phyloP scores from a whole-genome alignment of 371 early-diverging fungal species.

The Mucor racemosus region DNA sequence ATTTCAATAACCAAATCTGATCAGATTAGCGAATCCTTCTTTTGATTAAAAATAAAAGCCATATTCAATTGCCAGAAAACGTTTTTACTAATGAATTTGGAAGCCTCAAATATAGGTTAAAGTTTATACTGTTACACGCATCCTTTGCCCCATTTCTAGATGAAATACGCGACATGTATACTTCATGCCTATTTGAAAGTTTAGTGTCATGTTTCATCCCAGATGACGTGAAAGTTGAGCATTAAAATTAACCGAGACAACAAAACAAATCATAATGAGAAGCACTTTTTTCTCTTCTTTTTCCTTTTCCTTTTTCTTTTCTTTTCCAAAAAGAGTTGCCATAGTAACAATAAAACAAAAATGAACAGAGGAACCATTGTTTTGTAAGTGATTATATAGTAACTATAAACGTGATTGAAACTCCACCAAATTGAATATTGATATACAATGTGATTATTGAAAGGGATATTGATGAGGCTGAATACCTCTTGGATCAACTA shows the following conservation, averaged over 20 bases:
- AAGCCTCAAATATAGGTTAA: too few relatives aligned
- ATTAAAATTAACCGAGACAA: neutral
- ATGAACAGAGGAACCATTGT: constrained; percentile 42
- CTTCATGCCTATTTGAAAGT: neutral
- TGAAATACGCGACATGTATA: neutral
- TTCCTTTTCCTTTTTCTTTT: constrained; percentile 11
- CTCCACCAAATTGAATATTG: constrained; percentile 1
- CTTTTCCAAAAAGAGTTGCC: neutral
- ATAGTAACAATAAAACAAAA: neutral
- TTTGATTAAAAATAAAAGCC: too few relatives aligned
- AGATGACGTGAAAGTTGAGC: constrained; percentile 5
- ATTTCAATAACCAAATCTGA: too few relatives aligned
- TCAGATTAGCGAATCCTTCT: too few relatives aligned
- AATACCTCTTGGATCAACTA: constrained; percentile 56
- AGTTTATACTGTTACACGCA: too few relatives aligned
- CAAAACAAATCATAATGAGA: neutral
- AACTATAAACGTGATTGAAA: neutral
- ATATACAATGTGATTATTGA: neutral
- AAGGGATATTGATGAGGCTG: constrained; percentile 58
- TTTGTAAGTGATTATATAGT: constrained; percentile 24
- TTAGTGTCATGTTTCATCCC: constrained; percentile 1
- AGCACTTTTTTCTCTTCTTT: neutral
- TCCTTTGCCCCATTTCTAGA: too few relatives aligned
- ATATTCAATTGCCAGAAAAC: too few relatives aligned
- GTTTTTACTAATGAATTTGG: too few relatives aligned